Evolutionary conservation across 495 filamentous ascomycete species (phyloP), one percentile per base, ranked within the genome.

Genomic region (Daldinia caldariorum): DNA sequence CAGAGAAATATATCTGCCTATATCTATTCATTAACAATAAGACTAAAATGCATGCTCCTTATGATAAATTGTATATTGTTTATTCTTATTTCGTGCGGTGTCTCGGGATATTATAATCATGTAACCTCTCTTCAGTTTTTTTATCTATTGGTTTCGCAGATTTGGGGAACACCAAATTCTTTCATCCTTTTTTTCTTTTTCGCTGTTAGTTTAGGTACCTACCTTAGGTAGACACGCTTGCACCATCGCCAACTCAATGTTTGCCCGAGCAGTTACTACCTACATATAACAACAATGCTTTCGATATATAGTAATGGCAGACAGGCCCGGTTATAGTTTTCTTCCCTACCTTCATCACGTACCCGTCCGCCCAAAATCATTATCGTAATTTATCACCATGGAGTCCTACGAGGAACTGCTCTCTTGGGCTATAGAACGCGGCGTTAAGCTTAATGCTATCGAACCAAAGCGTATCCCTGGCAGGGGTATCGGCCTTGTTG

Each of bases 401-500:
- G 79, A 82, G 3, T 61, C 70, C 35, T 74, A 81, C 68, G 80
- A 84, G 45, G 79, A 81, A 2, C 88, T 92, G 55, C 79, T 87
- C 6, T 58, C 80, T 68, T 93, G 91, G 91, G 87, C 89, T n/a
- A 77, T 78, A 5, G 77, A 79, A 4, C 80, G 85, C 41, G 88
- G 88, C 9, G 80, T 93, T 47, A 76, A 81, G 3, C 80, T 89
- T 43, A 83, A 87, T 60, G 88, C 88, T 12, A 86, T 94, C 58
- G 78, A 76, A 16, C 86, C 90, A 38, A 70, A 83, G 78, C 16
- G 80, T 73, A 71, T 94, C 31, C 86, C 88, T 8, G 88, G 88
- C 1, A 83, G 89, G 26, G 92, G 93, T 7, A 79, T 94, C 10
- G 92, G 93, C 26, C 88, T 97, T 59, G 84, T 92, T 39, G 89